Conservation (phyloP, 1,284 basidiomycete species). For the Afroboletus lepidellus region DNA sequence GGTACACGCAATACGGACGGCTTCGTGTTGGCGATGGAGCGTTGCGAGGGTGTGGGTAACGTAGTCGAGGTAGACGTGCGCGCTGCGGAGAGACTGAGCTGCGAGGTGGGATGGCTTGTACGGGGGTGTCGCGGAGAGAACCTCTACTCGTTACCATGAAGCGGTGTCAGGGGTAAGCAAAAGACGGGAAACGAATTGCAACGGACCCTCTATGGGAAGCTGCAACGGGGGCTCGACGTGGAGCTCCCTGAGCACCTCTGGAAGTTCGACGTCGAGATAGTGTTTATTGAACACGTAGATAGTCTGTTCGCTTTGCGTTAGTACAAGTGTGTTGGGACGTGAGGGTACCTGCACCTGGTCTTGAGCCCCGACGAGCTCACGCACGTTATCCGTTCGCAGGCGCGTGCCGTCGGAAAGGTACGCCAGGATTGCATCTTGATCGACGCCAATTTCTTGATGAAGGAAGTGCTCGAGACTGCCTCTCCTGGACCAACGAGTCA, state of each 20-base stretch:
- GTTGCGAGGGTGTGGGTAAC: conserved; percentile 49
- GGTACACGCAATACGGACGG: conserved; percentile 63
- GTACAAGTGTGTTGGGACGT: neutral
- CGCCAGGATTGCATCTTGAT: conserved; percentile 65
- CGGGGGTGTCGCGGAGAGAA: conserved; percentile 65
- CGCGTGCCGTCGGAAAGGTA: conserved; percentile 75
- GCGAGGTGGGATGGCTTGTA: conserved; percentile 65
- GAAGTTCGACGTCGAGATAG: conserved; percentile 65
- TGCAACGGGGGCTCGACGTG: conserved; percentile 60
- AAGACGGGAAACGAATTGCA: no score
- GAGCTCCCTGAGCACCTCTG: conserved; percentile 59
- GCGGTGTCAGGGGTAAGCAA: neutral
- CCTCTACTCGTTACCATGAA: conserved; percentile 42
- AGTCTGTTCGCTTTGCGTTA: conserved; percentile 41
- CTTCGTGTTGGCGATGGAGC: conserved; percentile 61
- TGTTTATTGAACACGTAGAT: conserved; percentile 80
- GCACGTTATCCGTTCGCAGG: conserved; percentile 62
- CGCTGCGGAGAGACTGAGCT: conserved; percentile 58
- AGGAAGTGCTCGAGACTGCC: conserved; percentile 66
- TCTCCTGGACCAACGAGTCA: conserved; percentile 39
- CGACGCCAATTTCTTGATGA: conserved; percentile 63
- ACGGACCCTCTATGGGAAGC: conserved; percentile 63
- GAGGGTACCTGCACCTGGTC: conserved; percentile 53
- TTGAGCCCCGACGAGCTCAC: conserved; percentile 67
- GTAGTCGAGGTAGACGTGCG: conserved; percentile 60